Base-by-base conservation (phyloP, 208 protist species). In the Porcisia hertigi region DNA sequence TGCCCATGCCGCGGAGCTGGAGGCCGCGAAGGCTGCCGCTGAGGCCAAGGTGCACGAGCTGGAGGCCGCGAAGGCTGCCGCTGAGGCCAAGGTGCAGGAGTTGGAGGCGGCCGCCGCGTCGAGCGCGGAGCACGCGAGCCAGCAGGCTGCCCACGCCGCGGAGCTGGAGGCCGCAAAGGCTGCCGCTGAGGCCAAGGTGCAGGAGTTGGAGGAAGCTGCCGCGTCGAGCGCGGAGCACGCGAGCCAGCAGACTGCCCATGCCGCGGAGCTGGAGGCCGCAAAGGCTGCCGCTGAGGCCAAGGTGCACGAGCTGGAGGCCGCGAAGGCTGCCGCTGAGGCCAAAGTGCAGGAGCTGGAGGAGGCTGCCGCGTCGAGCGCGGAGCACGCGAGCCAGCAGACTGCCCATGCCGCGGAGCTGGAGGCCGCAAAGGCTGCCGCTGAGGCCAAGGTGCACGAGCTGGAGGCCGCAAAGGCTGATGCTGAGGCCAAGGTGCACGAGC, bases 281-380 rank as follows among this genome's bases (percentile, higher is more conserved):
- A 36, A 36, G 62, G 41, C 23, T 45, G 36, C 65, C 9, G 71
- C 71, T 30, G 45, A 49, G 45, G 45, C 45, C 45, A 49, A 49
- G 45, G 45, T 9, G 45, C 45, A 49, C 7, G 65, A 70, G 59
- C 57, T 63, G 65, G 73, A 70, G 62, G 45, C 73, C 9, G 73
- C 73, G 39, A 73, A 54, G 62, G 55, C 62, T 20, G 63, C 39
- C 1, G 63, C 77, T 3, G 75, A 58, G 12, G 52, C 45, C 16
- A 58, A 64, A 20, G 57, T 62, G n/a, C 43, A 34, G 9, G 58
- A 73, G 47, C 75, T 79, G 43, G 75, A 79, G 75, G 53, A 53
- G 6, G 34, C 67, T 9, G 75, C 49, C 0, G 20, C 75, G 30
- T 45, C 69, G n/a, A 58, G 23, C 2, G 39, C 25, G 7, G 58